Evolutionary conservation across 306 rosid species (phyloP).

Genomic region (Dicorynia guianensis): DNA sequence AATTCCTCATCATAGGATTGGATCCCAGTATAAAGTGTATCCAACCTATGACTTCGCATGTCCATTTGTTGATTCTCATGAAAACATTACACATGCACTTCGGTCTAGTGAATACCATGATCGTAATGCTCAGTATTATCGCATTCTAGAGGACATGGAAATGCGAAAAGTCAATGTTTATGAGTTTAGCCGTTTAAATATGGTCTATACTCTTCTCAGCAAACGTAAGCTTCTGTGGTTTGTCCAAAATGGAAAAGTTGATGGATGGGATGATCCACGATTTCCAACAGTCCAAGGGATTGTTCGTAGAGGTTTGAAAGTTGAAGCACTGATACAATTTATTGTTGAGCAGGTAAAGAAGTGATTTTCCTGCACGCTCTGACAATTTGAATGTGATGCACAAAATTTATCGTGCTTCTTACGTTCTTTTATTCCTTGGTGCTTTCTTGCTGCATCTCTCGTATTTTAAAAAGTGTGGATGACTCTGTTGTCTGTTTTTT

Average conservation of each 20-base stretch:
- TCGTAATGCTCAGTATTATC: conserved; percentile 83
- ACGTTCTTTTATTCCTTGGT: neutral
- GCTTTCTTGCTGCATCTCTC: conserved; percentile 8
- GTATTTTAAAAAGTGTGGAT: conserved; percentile 29
- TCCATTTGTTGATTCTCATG: conserved; percentile 90
- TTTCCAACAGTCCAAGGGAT: conserved; percentile 97
- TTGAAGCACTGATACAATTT: conserved; percentile 86
- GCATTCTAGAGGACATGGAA: conserved; percentile 90
- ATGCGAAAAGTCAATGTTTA: conserved; percentile 75
- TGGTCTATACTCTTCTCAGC: conserved; percentile 97
- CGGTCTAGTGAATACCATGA: conserved; percentile 97
- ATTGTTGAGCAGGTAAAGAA: conserved; percentile 86
- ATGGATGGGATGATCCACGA: conserved; percentile 97
- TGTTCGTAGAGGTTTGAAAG: conserved; percentile 88
- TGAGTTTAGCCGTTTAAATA: conserved; percentile 88
- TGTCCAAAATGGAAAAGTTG: conserved; percentile 90
- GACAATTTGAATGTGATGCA: conserved; percentile 15
- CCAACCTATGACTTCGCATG: conserved; percentile 97
- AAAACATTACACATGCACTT: conserved; percentile 91
- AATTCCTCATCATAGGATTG: conserved; percentile 87
- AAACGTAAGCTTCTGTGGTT: conserved; percentile 97
- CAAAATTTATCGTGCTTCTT: neutral
- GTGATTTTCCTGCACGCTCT: conserved; percentile 35
- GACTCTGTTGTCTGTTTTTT: conserved; percentile 27
- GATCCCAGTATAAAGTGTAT: conserved; percentile 84